phyloP scores from a whole-genome alignment of 2,329 filamentous ascomycete species.

The Taxawa tesnikishii region DNA sequence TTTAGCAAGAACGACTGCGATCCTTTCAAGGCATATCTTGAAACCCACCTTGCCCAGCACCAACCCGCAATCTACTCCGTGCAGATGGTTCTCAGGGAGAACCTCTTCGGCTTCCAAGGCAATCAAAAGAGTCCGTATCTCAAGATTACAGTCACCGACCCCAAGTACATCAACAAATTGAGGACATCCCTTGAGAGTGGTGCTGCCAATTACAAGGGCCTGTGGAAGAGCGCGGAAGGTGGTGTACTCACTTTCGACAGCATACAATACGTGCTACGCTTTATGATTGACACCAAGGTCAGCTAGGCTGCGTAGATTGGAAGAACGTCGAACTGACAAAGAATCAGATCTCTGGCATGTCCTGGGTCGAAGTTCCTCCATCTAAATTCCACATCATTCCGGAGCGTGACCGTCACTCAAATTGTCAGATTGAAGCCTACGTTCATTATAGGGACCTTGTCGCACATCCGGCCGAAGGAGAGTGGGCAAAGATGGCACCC shows the following conservation, averaged over 20 bases:
- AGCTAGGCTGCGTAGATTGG: constrained; percentile 7
- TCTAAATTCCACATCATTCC: constrained; percentile 61
- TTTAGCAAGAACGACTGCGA: constrained; percentile 72
- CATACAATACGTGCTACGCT: constrained; percentile 86
- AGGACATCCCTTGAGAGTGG: constrained; percentile 63
- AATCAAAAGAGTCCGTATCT: constrained; percentile 86
- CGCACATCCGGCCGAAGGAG: constrained; percentile 76
- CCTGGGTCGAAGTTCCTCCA: constrained; percentile 81
- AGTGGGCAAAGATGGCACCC: constrained; percentile 97
- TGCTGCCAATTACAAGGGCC: constrained; percentile 74
- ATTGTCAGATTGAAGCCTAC: constrained; percentile 89
- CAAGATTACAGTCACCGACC: constrained; percentile 86
- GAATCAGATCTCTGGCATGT: constrained; percentile 81
- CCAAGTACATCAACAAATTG: constrained; percentile 67
- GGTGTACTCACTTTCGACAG: constrained; percentile 89
- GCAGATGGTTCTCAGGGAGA: constrained; percentile 72
- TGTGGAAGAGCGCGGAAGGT: constrained; percentile 63
- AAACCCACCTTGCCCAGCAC: constrained; percentile 62
- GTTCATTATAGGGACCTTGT: constrained; percentile 74
- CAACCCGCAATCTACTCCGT: constrained; percentile 68
- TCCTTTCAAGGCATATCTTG: constrained; percentile 67
- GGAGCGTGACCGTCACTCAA: constrained; percentile 61
- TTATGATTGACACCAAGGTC: constrained; percentile 95
- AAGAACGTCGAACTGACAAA: constrained; percentile 3
- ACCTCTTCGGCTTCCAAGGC: constrained; percentile 87